phyloP scores from a whole-genome alignment of 1,284 basidiomycete species.

The Chalciporus piperatoides region DNA sequence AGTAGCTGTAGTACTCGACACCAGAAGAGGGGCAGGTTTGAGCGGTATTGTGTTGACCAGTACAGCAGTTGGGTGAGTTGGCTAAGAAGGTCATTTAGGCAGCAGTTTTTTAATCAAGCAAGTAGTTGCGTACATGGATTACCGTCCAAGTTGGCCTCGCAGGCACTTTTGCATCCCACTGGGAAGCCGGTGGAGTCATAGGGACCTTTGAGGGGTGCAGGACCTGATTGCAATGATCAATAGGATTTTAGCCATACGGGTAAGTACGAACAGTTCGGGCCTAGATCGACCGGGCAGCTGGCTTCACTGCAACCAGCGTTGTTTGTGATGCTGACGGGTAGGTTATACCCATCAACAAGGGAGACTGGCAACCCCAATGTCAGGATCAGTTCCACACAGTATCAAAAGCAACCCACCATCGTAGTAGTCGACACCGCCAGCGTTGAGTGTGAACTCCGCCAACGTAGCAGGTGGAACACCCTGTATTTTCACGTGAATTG shows the following conservation, averaged over 20 bases:
- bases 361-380: conserved; percentile 28
- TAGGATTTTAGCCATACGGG: neutral
- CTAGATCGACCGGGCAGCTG: conserved; percentile 43
- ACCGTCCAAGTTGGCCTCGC: conserved; percentile 40
- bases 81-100: conserved; percentile 19
- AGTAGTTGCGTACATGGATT: conserved; percentile 34
- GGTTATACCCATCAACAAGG: conserved; percentile 46
- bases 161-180: conserved; percentile 51
- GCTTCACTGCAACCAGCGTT: conserved; percentile 38
- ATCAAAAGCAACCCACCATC: conserved; percentile 20
- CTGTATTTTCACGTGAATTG: conserved; percentile 20
- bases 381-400: neutral
- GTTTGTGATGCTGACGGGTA: conserved; percentile 44
- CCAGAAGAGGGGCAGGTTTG: conserved; percentile 43
- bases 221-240: conserved; percentile 31
- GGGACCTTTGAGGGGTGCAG: conserved; percentile 40
- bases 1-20: conserved; percentile 44
- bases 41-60: conserved; percentile 38
- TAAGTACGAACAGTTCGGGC: conserved; percentile 35
- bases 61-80: conserved; percentile 35
- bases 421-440: conserved; percentile 24
- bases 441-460: conserved; percentile 52
- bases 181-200: conserved; percentile 39
- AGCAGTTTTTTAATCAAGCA: neutral
- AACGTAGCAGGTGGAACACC: conserved; percentile 61